Percentiles rank a stretch among this genome's conserved stretches.
These are phyloP conservation scores for Alternaria brassicicola DNA, from an alignment of 2,329 filamentous ascomycete species.

Conservation along the genomic window DNA sequence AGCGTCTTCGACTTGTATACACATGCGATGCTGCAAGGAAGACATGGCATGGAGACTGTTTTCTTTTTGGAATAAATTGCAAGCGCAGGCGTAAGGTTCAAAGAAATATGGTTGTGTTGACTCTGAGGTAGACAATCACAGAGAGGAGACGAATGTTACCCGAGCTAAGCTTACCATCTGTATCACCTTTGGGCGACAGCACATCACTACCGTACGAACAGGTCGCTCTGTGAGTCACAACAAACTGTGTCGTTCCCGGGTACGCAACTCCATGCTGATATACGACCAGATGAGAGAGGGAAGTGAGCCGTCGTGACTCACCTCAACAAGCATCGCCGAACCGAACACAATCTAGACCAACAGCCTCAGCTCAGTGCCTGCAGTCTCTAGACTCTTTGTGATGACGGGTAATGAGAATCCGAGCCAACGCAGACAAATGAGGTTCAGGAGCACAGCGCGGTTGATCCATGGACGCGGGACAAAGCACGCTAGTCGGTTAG, in stretches of 20 bases:
- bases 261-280: background rate
- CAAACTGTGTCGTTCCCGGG: background rate
- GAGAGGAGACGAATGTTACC: background rate
- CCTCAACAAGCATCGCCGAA: background rate
- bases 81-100: background rate
- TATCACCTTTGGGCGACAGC: too few species aligned
- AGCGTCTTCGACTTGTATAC: background rate
- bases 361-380: background rate
- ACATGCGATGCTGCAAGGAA: background rate
- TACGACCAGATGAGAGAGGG: background rate
- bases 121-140: background rate
- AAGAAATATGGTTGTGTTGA: background rate
- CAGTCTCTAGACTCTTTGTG: background rate
- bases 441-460: background rate
- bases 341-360: background rate
- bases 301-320: background rate
- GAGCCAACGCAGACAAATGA: background rate
- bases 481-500: constrained; percentile 28
- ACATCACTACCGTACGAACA: background rate
- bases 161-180: background rate
- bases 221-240: background rate
- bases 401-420: background rate
- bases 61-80: background rate
- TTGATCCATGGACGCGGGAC: constrained; percentile 17
- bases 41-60: background rate